Percentiles rank a stretch among this genome's conserved stretches.
phyloP scores from a whole-genome alignment of 495 filamentous ascomycete genomes.

The Lophiostoma macrostomum region DNA sequence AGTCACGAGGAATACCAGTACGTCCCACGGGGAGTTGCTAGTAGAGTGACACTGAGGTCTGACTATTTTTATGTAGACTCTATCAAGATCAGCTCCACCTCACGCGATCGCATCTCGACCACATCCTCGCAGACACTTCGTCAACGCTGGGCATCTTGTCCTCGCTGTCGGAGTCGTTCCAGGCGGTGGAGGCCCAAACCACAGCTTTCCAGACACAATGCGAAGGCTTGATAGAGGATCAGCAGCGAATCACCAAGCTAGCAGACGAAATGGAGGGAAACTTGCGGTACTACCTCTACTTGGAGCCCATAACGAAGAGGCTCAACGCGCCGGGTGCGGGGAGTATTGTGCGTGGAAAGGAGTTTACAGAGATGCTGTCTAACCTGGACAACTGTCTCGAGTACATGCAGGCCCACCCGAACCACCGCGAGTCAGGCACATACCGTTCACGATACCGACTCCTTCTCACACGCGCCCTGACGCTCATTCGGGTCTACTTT shows the following conservation, averaged over 20 bases:
- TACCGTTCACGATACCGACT: constrained; percentile 72
- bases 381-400: constrained; percentile 85
- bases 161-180: constrained; percentile 76
- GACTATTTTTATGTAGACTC: constrained; percentile 50
- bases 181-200: constrained; percentile 81
- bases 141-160: constrained; percentile 70
- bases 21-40: constrained; percentile 26
- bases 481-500: constrained; percentile 83
- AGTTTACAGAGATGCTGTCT: constrained; percentile 79
- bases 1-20: constrained; percentile 87
- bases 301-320: constrained; percentile 83
- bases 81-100: constrained; percentile 76
- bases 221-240: constrained; percentile 75
- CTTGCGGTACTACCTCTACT: constrained; percentile 83
- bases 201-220: constrained; percentile 88
- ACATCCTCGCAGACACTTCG: constrained; percentile 72
- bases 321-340: constrained; percentile 89
- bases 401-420: constrained; percentile 78
- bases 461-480: constrained; percentile 68
- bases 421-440: constrained; percentile 78
- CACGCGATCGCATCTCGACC: constrained; percentile 73
- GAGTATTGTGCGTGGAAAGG: constrained; percentile 73
- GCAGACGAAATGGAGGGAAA: constrained; percentile 80
- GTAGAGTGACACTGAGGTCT: no score
- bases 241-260: constrained; percentile 69